These are phyloP conservation scores for Mucuna pruriens DNA, from an alignment of 306 rosid genomes.

Conservation along the genomic window DNA sequence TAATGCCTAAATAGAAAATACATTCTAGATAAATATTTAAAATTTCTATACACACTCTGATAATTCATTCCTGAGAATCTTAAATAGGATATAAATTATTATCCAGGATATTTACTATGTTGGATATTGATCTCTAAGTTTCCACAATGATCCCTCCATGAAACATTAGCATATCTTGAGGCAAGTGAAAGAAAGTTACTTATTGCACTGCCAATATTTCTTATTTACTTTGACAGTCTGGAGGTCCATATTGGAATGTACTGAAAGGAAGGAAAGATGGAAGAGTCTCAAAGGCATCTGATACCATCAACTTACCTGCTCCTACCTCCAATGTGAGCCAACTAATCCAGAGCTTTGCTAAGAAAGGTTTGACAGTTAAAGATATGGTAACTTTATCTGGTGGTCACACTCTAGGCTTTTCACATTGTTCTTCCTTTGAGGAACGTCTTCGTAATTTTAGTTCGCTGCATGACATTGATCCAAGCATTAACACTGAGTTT, in stretches of 20 bases:
- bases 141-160: constrained; percentile 8
- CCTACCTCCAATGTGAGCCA: constrained; percentile 68
- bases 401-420: constrained; percentile 82
- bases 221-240: constrained; percentile 50
- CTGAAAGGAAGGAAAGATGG: constrained; percentile 87
- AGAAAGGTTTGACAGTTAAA: constrained; percentile 69
- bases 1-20: not conserved
- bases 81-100: not conserved
- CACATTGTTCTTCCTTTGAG: constrained; percentile 77
- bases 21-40: constrained; percentile 8
- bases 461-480: constrained; percentile 57
- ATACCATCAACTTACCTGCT: constrained; percentile 67
- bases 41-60: not conserved
- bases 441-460: constrained; percentile 58
- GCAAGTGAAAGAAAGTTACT: not conserved
- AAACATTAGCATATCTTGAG: constrained; percentile 33
- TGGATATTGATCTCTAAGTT: constrained; percentile 20
- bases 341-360: constrained; percentile 65
- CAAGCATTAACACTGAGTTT: constrained; percentile 55
- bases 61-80: not conserved
- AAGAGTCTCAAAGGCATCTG: constrained; percentile 67
- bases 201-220: not conserved
- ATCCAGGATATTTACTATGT: constrained; percentile 5
- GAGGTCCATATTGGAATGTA: constrained; percentile 80
- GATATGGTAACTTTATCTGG: constrained; percentile 79